A percentile compares a stretch with the other conserved stretches of the same genome.
Conservation (phyloP, 345 rosid genomes). For the Linum lewisii region DNA sequence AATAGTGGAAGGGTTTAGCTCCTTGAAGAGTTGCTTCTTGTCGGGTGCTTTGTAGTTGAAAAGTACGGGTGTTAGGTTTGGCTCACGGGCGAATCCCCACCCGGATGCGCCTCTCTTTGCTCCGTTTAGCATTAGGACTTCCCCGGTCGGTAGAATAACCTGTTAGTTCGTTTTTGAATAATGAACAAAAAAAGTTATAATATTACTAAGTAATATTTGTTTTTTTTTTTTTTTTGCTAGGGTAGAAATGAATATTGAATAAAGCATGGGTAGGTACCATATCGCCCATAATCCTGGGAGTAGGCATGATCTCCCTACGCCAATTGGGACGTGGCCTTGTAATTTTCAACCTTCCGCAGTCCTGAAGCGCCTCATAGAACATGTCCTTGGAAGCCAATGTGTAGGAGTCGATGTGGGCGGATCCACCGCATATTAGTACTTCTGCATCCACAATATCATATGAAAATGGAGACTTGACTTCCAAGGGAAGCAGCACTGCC, state of each 20-base stretch:
- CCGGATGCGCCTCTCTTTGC: slow-evolving; percentile 2
- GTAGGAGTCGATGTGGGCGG: slow-evolving; percentile 31
- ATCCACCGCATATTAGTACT: slow-evolving; percentile 55
- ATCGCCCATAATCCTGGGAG: slow-evolving; percentile 67
- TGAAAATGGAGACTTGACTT: not conserved
- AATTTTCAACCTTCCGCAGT: slow-evolving; percentile 38
- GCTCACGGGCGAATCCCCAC: slow-evolving; percentile 3
- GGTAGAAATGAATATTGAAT: too few species aligned
- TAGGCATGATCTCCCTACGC: slow-evolving; percentile 51
- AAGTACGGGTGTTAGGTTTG: not conserved
- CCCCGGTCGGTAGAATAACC: slow-evolving; percentile 1
- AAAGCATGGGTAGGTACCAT: slow-evolving; percentile 10
- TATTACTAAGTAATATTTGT: too few species aligned
- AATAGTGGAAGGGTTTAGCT: not conserved
- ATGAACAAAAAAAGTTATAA: not conserved
- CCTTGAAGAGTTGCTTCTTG: not conserved
- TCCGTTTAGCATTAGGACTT: slow-evolving; percentile 1
- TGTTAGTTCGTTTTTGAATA: too few species aligned
- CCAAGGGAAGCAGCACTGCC: not conserved
- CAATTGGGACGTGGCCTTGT: not conserved
- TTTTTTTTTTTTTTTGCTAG: too few species aligned
- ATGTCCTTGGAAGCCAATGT: slow-evolving; percentile 17
- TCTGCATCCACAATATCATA: slow-evolving; percentile 13
- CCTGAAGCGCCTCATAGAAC: slow-evolving; percentile 35
- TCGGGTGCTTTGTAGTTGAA: not conserved